Conservation (phyloP, 2,329 filamentous ascomycete genomes). For the Pestalotiopsis sp. region DNA sequence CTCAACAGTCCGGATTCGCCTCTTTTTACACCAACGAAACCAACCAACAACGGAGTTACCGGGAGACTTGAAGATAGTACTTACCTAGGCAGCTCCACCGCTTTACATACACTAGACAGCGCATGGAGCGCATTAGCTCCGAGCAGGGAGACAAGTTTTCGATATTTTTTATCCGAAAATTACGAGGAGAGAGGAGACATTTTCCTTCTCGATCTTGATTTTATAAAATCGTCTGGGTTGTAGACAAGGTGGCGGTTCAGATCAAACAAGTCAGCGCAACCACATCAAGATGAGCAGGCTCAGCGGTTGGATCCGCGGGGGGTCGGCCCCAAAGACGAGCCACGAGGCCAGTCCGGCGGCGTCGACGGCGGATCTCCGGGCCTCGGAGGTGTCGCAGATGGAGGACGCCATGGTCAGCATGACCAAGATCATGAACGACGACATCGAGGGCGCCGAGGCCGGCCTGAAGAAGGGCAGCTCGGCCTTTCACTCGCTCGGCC, state of each 20-base stretch:
- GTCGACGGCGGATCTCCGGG: conserved; percentile 37
- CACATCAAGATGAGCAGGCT: conserved; percentile 47
- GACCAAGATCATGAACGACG: conserved; percentile 81
- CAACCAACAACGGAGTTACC: neutral
- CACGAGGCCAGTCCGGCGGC: conserved; percentile 32
- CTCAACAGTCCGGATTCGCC: too few species aligned
- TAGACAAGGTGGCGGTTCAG: neutral
- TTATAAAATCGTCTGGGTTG: neutral
- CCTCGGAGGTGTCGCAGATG: conserved; percentile 57
- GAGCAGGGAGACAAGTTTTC: neutral
- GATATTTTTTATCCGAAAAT: neutral
- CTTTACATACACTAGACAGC: neutral
- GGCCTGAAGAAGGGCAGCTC: conserved; percentile 74
- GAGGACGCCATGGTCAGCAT: conserved; percentile 66
- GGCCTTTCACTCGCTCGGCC: conserved; percentile 85
- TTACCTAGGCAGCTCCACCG: neutral
- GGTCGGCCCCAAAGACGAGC: conserved; percentile 38
- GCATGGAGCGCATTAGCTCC: conserved; percentile 4
- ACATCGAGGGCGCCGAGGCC: conserved; percentile 81
- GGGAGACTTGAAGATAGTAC: neutral
- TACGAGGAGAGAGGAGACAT: neutral
- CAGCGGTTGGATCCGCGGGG: conserved; percentile 52
- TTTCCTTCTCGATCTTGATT: neutral
- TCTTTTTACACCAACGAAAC: too few species aligned
- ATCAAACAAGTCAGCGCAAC: neutral